Percentiles rank a stretch among this genome's conserved stretches.
These are phyloP conservation scores for Daldinia bambusicola DNA, from an alignment of 495 filamentous ascomycete species.

Conservation along the genomic window DNA sequence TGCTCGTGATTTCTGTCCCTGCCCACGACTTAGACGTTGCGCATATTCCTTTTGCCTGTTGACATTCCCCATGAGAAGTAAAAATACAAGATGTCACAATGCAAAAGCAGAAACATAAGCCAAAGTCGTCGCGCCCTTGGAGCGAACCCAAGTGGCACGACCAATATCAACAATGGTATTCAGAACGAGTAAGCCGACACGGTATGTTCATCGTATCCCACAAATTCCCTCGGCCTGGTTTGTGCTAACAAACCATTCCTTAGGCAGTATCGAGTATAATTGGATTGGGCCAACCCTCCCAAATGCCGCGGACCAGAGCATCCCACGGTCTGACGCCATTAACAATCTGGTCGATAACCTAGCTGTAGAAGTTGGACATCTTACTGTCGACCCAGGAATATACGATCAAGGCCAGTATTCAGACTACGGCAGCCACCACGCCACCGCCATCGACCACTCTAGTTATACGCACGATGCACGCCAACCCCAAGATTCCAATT, in stretches of 20 bases:
- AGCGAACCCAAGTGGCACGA: constrained; percentile 48
- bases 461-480: constrained; percentile 44
- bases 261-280: constrained; percentile 42
- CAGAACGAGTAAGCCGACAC: constrained; percentile 41
- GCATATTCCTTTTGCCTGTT: constrained; percentile 25
- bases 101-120: constrained; percentile 47
- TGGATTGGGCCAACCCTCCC: constrained; percentile 40
- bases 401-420: constrained; percentile 33
- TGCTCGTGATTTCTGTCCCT: constrained; percentile 36
- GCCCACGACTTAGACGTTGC: constrained; percentile 27
- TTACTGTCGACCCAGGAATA: constrained; percentile 26
- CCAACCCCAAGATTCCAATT: constrained; percentile 31
- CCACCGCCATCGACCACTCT: constrained; percentile 25
- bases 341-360: constrained; percentile 39
- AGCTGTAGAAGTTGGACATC: background rate
- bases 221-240: constrained; percentile 10
- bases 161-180: constrained; percentile 41
- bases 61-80: constrained; percentile 31
- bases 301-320: constrained; percentile 35
- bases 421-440: constrained; percentile 30
- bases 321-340: constrained; percentile 42
- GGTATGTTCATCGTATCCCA: constrained; percentile 37
- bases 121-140: constrained; percentile 45
- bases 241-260: constrained; percentile 31
- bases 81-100: constrained; percentile 50